Conservation (phyloP, 1,284 basidiomycete species). For the Paramarasmius palmivorus region DNA sequence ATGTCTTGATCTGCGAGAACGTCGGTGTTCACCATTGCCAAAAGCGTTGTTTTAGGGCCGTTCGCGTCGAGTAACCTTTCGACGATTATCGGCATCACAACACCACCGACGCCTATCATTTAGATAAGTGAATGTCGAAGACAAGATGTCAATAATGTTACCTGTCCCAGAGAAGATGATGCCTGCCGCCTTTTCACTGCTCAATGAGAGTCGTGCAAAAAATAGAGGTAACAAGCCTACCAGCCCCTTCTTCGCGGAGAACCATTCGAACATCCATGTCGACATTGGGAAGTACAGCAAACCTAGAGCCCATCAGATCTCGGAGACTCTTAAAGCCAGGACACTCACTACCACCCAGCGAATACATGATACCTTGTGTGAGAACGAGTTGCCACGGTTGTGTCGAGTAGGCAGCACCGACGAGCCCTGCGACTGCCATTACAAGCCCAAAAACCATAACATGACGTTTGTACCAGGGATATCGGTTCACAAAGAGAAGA, state of each 20-base stretch:
- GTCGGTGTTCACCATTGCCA: background rate
- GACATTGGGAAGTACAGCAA: slow-evolving; percentile 15
- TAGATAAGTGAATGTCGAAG: too few species aligned
- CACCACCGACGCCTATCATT: background rate
- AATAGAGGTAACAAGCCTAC: slow-evolving; percentile 3
- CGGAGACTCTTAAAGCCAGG: background rate
- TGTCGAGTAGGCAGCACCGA: slow-evolving; percentile 13
- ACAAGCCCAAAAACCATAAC: slow-evolving; percentile 11
- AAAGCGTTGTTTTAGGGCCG: background rate
- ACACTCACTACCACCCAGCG: slow-evolving; percentile 14
- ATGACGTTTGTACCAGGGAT: slow-evolving; percentile 13
- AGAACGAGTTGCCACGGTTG: slow-evolving; percentile 12
- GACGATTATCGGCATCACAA: background rate
- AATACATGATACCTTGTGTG: slow-evolving; percentile 14
- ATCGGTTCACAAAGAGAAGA: slow-evolving; percentile 11
- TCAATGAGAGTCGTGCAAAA: too few species aligned
- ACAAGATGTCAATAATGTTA: background rate
- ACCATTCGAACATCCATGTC: slow-evolving; percentile 16
- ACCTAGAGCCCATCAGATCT: slow-evolving; percentile 2
- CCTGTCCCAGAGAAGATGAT: slow-evolving; percentile 16
- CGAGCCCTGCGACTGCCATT: slow-evolving; percentile 10
- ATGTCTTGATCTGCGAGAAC: background rate
- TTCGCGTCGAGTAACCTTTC: background rate
- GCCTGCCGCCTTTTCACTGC: slow-evolving; percentile 11
- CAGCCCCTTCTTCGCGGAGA: slow-evolving; percentile 14